Evolutionary conservation across 306 rosid species (phyloP).

Genomic region (Styphnolobium japonicum): DNA sequence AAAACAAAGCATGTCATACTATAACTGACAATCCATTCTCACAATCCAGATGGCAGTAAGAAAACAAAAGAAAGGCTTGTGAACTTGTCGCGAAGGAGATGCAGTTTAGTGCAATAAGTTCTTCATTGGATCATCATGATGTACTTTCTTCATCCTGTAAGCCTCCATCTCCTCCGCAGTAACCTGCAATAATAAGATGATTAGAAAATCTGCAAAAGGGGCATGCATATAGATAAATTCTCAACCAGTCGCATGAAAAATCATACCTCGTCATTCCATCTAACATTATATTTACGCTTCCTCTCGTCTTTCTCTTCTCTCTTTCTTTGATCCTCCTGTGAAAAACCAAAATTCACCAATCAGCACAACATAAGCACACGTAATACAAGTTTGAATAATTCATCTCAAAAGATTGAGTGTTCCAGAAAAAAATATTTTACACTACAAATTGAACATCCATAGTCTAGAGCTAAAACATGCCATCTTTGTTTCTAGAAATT

Average conservation of each 20-base stretch:
- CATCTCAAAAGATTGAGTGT: neutral
- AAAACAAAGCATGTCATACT: neutral
- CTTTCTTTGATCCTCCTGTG: constrained; percentile 58
- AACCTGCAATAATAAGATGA: constrained; percentile 23
- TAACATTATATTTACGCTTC: constrained; percentile 54
- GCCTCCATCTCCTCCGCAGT: constrained; percentile 61
- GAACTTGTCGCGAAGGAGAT: neutral
- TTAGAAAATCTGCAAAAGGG: neutral
- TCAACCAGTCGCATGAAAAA: neutral
- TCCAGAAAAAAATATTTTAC: neutral
- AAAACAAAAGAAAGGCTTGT: neutral
- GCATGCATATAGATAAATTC: neutral
- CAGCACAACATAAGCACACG: neutral
- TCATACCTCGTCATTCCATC: constrained; percentile 55
- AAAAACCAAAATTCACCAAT: constrained; percentile 5
- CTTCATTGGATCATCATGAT: constrained; percentile 55
- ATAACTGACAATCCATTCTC: neutral
- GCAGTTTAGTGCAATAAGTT: constrained; percentile 31
- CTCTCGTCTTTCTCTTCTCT: constrained; percentile 65
- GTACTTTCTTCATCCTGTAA: constrained; percentile 57
- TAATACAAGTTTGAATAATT: neutral
- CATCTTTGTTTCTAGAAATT: neutral
- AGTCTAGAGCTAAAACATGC: neutral
- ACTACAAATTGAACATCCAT: neutral
- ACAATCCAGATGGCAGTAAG: neutral